These are phyloP conservation scores for Glonium stellatum DNA, from an alignment of 495 filamentous ascomycete genomes.

Conservation along the genomic window DNA sequence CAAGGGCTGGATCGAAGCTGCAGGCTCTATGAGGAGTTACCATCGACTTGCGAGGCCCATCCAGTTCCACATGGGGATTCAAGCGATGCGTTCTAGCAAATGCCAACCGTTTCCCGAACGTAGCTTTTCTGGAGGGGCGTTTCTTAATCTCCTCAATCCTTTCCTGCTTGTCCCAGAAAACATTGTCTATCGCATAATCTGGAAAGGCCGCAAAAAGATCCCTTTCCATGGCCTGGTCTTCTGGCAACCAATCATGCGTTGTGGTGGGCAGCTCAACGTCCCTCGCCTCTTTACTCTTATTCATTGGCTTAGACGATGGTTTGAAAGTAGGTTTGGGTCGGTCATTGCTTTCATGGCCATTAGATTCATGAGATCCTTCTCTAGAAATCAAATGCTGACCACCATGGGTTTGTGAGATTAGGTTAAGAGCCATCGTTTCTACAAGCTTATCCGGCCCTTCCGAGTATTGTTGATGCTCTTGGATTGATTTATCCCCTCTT, in stretches of 20 bases:
- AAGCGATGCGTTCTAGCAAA: conserved; percentile 2
- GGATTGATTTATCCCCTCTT: too few relatives aligned
- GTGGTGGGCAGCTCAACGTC: not conserved
- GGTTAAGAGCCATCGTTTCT: too few relatives aligned
- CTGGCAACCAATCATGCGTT: not conserved
- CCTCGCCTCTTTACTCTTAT: not conserved
- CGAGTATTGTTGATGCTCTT: too few relatives aligned
- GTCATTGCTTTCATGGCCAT: too few relatives aligned
- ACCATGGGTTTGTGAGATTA: too few relatives aligned
- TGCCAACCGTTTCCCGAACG: conserved; percentile 18
- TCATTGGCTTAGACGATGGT: not conserved
- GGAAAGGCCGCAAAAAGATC: conserved; percentile 28
- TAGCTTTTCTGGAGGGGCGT: conserved; percentile 28
- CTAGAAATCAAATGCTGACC: too few relatives aligned
- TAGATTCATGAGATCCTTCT: too few relatives aligned
- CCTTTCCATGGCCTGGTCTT: not conserved
- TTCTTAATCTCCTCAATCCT: conserved; percentile 20
- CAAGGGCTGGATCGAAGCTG: not conserved
- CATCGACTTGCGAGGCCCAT: not conserved
- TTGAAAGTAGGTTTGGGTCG: too few relatives aligned
- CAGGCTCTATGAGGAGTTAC: not conserved
- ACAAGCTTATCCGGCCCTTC: too few relatives aligned
- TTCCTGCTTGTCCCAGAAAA: conserved; percentile 10
- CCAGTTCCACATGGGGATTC: conserved; percentile 14
- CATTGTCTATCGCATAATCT: conserved; percentile 11